Percentiles rank a stretch among this genome's conserved stretches.
phyloP scores from a whole-genome alignment of 441 rosid genomes.

The Biscutella laevigata region DNA sequence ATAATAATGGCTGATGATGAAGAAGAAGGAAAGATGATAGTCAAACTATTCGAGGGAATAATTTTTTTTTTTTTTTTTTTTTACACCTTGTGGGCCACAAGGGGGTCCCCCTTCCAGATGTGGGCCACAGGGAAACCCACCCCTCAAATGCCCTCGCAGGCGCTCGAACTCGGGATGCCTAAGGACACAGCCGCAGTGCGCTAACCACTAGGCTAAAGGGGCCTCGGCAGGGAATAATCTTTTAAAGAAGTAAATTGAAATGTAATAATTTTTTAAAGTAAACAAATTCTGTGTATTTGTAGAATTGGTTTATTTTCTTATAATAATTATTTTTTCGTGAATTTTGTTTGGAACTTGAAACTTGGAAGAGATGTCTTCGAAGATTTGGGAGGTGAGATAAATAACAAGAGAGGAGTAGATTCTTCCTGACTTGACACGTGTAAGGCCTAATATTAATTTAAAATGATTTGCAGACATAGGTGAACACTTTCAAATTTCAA shows the following conservation, averaged over 20 bases:
- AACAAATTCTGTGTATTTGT: not conserved
- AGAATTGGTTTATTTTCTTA: not conserved
- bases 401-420: constrained; percentile 9
- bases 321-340: not conserved
- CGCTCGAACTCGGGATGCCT: too few relatives aligned
- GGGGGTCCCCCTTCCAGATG: too few relatives aligned
- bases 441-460: not conserved
- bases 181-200: too few relatives aligned
- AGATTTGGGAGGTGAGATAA: not conserved
- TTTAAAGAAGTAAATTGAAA: not conserved
- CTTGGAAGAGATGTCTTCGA: not conserved
- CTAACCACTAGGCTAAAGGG: too few relatives aligned
- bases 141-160: too few relatives aligned
- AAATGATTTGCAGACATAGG: not conserved
- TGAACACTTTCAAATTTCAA: too few relatives aligned
- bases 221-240: not conserved
- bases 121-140: too few relatives aligned
- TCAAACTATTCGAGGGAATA: not conserved
- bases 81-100: too few relatives aligned
- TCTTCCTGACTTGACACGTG: constrained; percentile 19
- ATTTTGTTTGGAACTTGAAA: not conserved
- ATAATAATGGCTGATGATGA: constrained; percentile 1
- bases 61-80: too few relatives aligned
- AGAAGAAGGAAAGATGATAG: not conserved
- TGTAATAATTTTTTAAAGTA: not conserved